Evolutionary conservation across 1,139 yeast species (phyloP), one percentile per base, ranked within the genome.

Genomic region (Diutina ranongensis): DNA sequence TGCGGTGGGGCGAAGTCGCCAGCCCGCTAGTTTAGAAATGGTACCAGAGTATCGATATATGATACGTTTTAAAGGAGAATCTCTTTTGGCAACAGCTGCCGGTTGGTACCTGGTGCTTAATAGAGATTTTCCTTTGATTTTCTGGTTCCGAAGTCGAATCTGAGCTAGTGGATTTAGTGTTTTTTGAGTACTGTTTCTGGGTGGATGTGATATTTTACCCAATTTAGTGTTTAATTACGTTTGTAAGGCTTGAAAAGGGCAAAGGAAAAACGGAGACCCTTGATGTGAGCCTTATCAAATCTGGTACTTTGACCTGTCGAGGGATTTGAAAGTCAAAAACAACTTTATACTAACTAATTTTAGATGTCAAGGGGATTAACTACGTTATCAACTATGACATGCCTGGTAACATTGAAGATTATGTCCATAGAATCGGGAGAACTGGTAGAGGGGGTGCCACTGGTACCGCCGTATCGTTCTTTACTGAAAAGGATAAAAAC

Each of bases 371-470:
- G 76, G 97, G 97, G 65, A 87, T 92, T 61, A 83, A 89, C 57
- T 82, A 73, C 59, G 98, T 92, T 51, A 76, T 92, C 62, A 92
- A 92, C 80, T 88, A 76, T 61, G 98, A 92, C 66, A 89, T 89
- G 88, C 97, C 98, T 60, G 88, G 88, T 68, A 92, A 89, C 71
- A 85, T 88, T 62, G 98, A 92, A 72, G 97, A 92, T 71, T 92
- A 92, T 65, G 97, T 92, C 50, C 94, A 84, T 66, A 78, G 94
- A 67, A 84, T 84, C 59, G 97, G 97, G 64, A 87, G 98, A 81
- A 89, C 97, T 52, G 98, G 98, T 65, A 87, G 98, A 79, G 98
- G 97, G 54, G 97, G 97, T 65, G 80, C 87, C 53, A 74, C 76
- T 51, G 98, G 98, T 74, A 88, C 94, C 52, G 97, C 98, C 50